Evolutionary conservation across 495 filamentous ascomycete species (phyloP).

Genomic region (Parathielavia appendiculata): DNA sequence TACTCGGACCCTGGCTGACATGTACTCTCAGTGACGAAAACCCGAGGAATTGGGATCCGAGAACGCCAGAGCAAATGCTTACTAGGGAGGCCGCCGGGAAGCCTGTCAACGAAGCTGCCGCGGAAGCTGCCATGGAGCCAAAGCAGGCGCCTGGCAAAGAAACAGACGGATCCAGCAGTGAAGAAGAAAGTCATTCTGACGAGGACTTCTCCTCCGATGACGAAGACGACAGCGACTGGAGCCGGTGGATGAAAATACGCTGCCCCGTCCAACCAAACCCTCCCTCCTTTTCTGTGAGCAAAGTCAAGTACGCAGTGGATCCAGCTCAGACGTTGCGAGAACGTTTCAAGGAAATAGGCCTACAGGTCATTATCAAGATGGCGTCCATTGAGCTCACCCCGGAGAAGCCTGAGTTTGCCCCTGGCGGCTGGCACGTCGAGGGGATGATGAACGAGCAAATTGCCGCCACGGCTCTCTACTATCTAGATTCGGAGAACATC

Average conservation of each 20-base stretch:
- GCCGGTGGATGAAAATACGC: slow-evolving; percentile 31
- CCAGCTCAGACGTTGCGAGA: slow-evolving; percentile 17
- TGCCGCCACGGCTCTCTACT: slow-evolving; percentile 54
- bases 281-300: slow-evolving; percentile 27
- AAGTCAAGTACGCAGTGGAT: slow-evolving; percentile 16
- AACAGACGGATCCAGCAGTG: too few species aligned
- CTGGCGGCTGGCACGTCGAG: slow-evolving; percentile 43
- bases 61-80: neutral
- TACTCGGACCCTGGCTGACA: neutral
- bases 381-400: slow-evolving; percentile 58
- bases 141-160: neutral
- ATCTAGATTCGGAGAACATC: slow-evolving; percentile 58
- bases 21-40: neutral
- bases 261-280: slow-evolving; percentile 16
- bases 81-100: neutral
- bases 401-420: slow-evolving; percentile 42
- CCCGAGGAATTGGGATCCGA: neutral
- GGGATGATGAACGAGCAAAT: slow-evolving; percentile 57
- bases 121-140: neutral
- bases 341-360: slow-evolving; percentile 37
- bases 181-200: neutral
- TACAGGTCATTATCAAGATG: slow-evolving; percentile 63
- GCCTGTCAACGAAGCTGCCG: neutral
- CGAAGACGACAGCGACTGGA: neutral
- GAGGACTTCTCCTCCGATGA: too few species aligned